Percentiles rank a stretch among this genome's conserved stretches.
These are phyloP conservation scores for Cladosporium sp. DNA, from an alignment of 2,329 filamentous ascomycete species.

Conservation along the genomic window DNA sequence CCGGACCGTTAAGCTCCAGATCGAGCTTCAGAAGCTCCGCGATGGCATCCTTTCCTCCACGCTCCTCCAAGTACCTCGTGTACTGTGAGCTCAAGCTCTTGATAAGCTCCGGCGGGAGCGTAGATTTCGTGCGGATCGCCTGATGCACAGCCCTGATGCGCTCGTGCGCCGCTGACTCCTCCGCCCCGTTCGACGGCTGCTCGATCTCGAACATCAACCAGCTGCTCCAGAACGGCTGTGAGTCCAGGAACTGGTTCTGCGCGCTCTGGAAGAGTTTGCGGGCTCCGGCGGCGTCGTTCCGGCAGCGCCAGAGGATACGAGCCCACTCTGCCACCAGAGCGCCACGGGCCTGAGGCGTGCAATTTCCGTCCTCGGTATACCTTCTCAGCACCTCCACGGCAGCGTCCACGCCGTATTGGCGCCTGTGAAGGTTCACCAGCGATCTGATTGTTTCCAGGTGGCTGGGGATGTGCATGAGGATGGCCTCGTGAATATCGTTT, in stretches of 20 bases:
- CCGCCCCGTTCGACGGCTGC: slow-evolving; percentile 63
- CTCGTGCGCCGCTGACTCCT: slow-evolving; percentile 59
- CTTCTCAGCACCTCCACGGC: slow-evolving; percentile 77
- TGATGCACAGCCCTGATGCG: slow-evolving; percentile 77
- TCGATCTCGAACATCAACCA: slow-evolving; percentile 86
- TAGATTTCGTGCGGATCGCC: slow-evolving; percentile 62
- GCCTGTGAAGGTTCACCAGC: slow-evolving; percentile 77
- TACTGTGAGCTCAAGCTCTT: slow-evolving; percentile 73
- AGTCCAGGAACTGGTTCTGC: slow-evolving; percentile 76
- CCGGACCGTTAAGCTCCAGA: slow-evolving; percentile 71
- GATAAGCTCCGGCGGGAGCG: slow-evolving; percentile 59
- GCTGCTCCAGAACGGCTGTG: slow-evolving; percentile 79
- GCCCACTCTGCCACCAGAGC: slow-evolving; percentile 87
- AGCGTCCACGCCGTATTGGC: slow-evolving; percentile 74
- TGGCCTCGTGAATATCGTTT: slow-evolving; percentile 74
- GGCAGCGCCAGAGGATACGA: slow-evolving; percentile 76
- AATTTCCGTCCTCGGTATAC: slow-evolving; percentile 67
- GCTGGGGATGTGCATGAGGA: slow-evolving; percentile 69
- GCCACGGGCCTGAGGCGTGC: slow-evolving; percentile 75
- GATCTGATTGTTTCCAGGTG: slow-evolving; percentile 84
- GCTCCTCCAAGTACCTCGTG: slow-evolving; percentile 74
- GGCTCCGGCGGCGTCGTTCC: slow-evolving; percentile 68
- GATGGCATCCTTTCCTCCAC: slow-evolving; percentile 75
- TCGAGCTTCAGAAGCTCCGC: slow-evolving; percentile 81
- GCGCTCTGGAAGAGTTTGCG: slow-evolving; percentile 79